Conservation (phyloP, 2,329 filamentous ascomycete species). For the Trichoderma lentiforme region DNA sequence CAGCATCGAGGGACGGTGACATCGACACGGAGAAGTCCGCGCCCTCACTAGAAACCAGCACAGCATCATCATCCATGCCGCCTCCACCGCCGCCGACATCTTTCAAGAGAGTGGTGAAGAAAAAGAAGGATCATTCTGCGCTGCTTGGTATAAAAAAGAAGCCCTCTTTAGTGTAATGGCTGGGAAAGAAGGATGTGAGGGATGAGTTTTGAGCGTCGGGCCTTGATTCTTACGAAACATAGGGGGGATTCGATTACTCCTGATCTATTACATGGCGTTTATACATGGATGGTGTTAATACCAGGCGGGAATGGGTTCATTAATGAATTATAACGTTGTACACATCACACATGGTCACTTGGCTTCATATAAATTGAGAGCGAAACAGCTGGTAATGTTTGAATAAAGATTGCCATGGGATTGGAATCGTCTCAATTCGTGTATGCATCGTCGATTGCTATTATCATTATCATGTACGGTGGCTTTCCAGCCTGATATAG, state of each 20-base stretch:
- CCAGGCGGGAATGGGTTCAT: not conserved
- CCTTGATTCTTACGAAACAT: not conserved
- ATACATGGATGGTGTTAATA: not conserved
- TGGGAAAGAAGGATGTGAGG: not conserved
- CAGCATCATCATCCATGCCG: constrained; percentile 29
- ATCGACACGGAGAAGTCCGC: not conserved
- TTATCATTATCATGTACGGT: constrained; percentile 1
- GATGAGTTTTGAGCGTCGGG: not conserved
- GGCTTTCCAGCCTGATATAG: not conserved
- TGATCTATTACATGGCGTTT: not conserved
- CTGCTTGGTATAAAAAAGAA: constrained; percentile 87
- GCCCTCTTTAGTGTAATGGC: constrained; percentile 49
- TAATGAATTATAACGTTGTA: not conserved
- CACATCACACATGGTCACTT: not conserved
- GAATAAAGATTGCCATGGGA: not conserved
- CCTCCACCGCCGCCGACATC: constrained; percentile 47
- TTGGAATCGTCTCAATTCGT: not conserved
- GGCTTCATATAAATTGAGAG: not conserved
- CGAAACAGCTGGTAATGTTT: not conserved
- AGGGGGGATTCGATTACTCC: not conserved
- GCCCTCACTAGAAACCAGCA: constrained; percentile 21
- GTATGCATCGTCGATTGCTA: not conserved
- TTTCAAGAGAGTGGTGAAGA: constrained; percentile 75
- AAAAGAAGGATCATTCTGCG: constrained; percentile 78
- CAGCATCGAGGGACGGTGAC: not conserved